These are phyloP conservation scores for Sclerotinia subarctica DNA, from an alignment of 2,329 filamentous ascomycete species.

Conservation along the genomic window DNA sequence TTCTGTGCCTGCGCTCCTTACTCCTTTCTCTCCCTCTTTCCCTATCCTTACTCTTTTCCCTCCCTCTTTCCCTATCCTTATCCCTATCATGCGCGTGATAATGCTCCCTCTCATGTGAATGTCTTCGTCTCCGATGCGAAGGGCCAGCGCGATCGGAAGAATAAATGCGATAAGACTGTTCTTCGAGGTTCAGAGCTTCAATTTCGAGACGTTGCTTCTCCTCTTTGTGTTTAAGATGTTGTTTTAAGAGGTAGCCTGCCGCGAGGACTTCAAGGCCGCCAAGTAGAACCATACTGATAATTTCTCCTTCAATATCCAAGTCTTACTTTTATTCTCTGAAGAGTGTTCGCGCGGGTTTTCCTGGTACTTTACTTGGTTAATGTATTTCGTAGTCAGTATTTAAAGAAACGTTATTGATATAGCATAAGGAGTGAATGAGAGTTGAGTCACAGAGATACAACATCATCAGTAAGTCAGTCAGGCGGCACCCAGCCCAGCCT, in stretches of 20 bases:
- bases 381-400: not conserved
- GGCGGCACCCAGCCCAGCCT: not conserved
- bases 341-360: not conserved
- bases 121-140: conserved; percentile 10
- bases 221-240: conserved; percentile 35
- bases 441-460: not conserved
- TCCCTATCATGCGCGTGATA: not conserved
- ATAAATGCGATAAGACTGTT: conserved; percentile 22
- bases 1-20: conserved; percentile 14
- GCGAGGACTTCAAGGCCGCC: conserved; percentile 37
- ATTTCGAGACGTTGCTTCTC: conserved; percentile 38
- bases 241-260: conserved; percentile 36
- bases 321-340: not conserved
- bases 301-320: not conserved
- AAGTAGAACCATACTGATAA: conserved; percentile 50
- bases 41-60: conserved; percentile 10
- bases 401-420: not conserved
- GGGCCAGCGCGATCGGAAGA: conserved; percentile 19
- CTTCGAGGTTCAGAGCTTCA: conserved; percentile 29
- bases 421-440: not conserved
- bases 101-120: conserved; percentile 2
- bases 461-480: conserved; percentile 1
- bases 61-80: not conserved
- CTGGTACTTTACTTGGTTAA: not conserved
- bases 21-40: conserved; percentile 3